Conservation (phyloP, 495 filamentous ascomycete species). For the Trichoderma virens region DNA sequence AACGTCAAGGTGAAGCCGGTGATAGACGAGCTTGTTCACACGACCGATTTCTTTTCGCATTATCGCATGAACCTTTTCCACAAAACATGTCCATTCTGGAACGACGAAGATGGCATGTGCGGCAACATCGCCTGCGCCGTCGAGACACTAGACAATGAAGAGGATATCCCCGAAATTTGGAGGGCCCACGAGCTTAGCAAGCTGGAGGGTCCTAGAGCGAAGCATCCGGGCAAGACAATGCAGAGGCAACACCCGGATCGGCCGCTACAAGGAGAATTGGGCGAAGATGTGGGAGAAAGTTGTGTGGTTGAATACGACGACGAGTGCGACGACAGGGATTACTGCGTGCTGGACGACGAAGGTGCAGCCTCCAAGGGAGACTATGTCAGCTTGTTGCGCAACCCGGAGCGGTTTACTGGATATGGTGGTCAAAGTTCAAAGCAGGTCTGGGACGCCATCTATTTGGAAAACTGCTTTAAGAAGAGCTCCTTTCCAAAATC, state of each 20-base stretch:
- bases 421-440: constrained; percentile 75
- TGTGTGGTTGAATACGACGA: constrained; percentile 97
- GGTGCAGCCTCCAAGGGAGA: constrained; percentile 79
- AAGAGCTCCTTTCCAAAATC: constrained; percentile 51
- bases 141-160: constrained; percentile 91
- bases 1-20: constrained; percentile 73
- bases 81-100: constrained; percentile 93
- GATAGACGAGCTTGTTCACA: constrained; percentile 70
- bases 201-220: constrained; percentile 82
- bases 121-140: constrained; percentile 96
- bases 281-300: constrained; percentile 82
- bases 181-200: constrained; percentile 86
- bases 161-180: constrained; percentile 88
- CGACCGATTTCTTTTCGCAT: constrained; percentile 95
- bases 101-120: constrained; percentile 87
- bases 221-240: constrained; percentile 68
- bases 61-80: constrained; percentile 96
- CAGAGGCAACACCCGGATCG: constrained; percentile 60
- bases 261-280: constrained; percentile 75
- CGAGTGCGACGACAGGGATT: constrained; percentile 94
- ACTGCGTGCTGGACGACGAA: constrained; percentile 95
- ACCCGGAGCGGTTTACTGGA: constrained; percentile 92
- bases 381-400: constrained; percentile 89
- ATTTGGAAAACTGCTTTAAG: constrained; percentile 94
- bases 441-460: constrained; percentile 94